These are phyloP conservation scores for Colletotrichum abscissum DNA, from an alignment of 2,329 filamentous ascomycete genomes.

Conservation along the genomic window DNA sequence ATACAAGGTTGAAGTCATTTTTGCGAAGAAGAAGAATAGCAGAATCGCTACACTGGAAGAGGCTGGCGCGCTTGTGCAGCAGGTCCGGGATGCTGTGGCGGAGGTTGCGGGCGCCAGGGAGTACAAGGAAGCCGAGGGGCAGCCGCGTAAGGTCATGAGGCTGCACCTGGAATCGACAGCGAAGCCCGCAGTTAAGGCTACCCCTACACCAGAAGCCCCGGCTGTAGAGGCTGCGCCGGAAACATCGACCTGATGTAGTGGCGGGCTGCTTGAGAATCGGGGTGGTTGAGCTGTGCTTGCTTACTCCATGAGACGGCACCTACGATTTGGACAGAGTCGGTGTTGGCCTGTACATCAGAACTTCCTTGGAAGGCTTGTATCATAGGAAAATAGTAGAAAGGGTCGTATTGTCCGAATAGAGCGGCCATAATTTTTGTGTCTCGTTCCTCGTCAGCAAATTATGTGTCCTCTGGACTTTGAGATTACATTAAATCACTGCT, in stretches of 20 bases:
- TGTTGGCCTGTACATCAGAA: not conserved
- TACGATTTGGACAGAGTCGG: not conserved
- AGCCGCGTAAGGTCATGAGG: slow-evolving; percentile 54
- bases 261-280: not conserved
- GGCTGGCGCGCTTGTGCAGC: slow-evolving; percentile 65
- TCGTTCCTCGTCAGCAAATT: not conserved
- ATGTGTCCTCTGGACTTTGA: not conserved
- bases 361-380: not conserved
- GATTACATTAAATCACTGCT: not conserved
- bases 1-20: slow-evolving; percentile 76
- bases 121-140: slow-evolving; percentile 57
- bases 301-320: not conserved
- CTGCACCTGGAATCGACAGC: slow-evolving; percentile 53
- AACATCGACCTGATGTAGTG: not conserved
- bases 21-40: slow-evolving; percentile 74
- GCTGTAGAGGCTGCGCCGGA: not conserved
- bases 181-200: not conserved
- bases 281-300: not conserved
- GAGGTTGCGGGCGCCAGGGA: slow-evolving; percentile 54
- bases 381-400: not conserved
- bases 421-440: not conserved
- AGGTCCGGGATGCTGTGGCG: slow-evolving; percentile 47
- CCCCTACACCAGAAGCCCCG: not conserved
- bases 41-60: slow-evolving; percentile 70
- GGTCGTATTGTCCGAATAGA: not conserved